A percentile compares a stretch with the other conserved stretches of the same genome.
Evolutionary conservation across 2,329 filamentous ascomycete species (phyloP).

Genomic region (Chaetomiaceae sp.): DNA sequence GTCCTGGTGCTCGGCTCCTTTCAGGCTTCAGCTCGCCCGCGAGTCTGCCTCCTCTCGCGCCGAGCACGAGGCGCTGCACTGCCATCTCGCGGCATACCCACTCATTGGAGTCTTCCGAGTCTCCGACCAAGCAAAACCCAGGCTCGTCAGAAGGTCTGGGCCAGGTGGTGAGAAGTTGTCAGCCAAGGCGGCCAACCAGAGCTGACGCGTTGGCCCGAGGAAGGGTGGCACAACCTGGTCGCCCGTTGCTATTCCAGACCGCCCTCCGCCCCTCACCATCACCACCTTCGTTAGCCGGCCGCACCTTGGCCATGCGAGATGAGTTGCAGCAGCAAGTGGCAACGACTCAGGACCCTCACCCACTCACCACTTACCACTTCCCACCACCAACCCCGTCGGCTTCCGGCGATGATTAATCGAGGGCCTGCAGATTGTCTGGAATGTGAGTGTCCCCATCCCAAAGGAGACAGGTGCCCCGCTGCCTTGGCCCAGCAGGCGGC

Average conservation of each 20-base stretch:
- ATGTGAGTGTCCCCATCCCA: background rate
- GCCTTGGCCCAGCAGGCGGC: no score
- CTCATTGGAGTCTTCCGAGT: no score
- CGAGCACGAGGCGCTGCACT: no score
- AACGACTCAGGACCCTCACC: background rate
- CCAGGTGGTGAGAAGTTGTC: background rate
- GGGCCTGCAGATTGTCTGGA: constrained; percentile 1
- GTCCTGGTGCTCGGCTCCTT: no score
- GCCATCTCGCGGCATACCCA: background rate
- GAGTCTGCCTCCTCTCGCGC: background rate
- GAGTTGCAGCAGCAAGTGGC: background rate
- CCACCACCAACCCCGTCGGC: background rate
- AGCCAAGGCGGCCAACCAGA: constrained; percentile 8
- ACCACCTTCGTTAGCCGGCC: background rate
- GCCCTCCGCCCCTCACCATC: no score
- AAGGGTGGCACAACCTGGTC: background rate
- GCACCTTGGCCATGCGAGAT: constrained; percentile 1
- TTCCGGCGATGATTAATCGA: constrained; percentile 5
- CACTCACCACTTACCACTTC: no score
- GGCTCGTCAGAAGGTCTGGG: background rate
- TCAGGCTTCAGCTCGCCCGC: no score
- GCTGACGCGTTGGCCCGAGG: constrained; percentile 3
- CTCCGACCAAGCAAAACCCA: background rate
- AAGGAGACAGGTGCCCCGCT: background rate
- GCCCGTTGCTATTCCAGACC: constrained; percentile 2